Evolutionary conservation across 805 yeast species (phyloP).

Genomic region (Deakozyma indianensis): DNA sequence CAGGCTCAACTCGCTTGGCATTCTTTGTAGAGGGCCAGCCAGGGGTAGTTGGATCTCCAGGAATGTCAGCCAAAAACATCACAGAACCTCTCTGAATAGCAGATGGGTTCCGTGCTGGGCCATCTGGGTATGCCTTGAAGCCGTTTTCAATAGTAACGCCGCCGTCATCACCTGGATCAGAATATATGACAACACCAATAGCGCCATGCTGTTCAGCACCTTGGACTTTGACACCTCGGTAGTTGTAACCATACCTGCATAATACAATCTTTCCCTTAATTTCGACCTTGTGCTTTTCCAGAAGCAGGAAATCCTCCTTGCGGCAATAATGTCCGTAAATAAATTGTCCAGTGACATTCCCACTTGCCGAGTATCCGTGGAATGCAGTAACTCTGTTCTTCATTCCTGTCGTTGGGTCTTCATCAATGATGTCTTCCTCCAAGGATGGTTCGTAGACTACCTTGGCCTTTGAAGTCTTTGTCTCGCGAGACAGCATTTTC

Average conservation of each 20-base stretch:
- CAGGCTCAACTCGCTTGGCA: conserved; percentile 35
- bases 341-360: conserved; percentile 54
- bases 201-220: conserved; percentile 65
- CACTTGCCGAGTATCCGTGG: conserved; percentile 63
- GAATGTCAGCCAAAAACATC: conserved; percentile 41
- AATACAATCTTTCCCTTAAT: conserved; percentile 48
- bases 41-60: conserved; percentile 75
- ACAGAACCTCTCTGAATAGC: conserved; percentile 68
- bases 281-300: conserved; percentile 33
- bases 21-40: conserved; percentile 44
- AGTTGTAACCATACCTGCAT: conserved; percentile 52
- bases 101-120: conserved; percentile 66
- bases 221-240: conserved; percentile 62
- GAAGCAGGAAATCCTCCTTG: conserved; percentile 37
- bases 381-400: conserved; percentile 50
- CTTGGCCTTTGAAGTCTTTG: background rate
- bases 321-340: conserved; percentile 62
- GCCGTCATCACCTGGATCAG: conserved; percentile 53
- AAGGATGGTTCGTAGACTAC: conserved; percentile 38
- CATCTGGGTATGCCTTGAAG: conserved; percentile 52
- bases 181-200: conserved; percentile 47
- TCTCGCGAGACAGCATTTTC: conserved; percentile 21
- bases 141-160: conserved; percentile 39
- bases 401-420: conserved; percentile 35
- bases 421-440: conserved; percentile 37